Evolutionary conservation across 306 rosid species (phyloP).

Genomic region (Malus asiatica): DNA sequence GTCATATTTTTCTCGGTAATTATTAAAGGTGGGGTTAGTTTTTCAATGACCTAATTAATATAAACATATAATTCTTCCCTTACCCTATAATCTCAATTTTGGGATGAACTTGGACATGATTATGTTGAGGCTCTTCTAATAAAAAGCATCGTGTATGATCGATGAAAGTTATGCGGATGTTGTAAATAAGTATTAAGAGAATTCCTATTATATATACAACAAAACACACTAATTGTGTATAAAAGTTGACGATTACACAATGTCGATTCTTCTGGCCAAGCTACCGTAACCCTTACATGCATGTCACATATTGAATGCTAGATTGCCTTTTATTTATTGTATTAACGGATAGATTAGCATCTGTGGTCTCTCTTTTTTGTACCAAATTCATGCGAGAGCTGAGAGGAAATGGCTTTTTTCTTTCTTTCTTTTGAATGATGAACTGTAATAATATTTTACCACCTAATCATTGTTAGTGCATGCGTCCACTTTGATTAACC

Average conservation of each 20-base stretch:
- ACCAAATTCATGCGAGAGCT: neutral
- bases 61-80: neutral
- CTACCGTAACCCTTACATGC: no score
- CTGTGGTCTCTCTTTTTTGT: neutral
- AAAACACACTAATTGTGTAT: neutral
- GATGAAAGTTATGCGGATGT: neutral
- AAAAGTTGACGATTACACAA: no score
- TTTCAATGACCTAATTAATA: neutral
- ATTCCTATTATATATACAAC: no score
- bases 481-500: neutral
- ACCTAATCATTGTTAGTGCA: no score
- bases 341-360: neutral
- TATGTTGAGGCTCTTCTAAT: neutral
- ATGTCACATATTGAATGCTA: no score
- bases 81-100: neutral
- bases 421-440: no score
- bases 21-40: neutral
- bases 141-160: neutral
- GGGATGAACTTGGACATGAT: neutral
- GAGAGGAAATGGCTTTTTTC: no score
- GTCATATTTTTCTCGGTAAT: neutral
- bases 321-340: no score
- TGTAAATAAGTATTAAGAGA: no score
- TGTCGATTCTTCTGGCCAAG: no score
- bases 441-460: no score